These are phyloP conservation scores for Macadamia integrifolia DNA, from an alignment of 164 flowering plant genomes.

Conservation along the genomic window DNA sequence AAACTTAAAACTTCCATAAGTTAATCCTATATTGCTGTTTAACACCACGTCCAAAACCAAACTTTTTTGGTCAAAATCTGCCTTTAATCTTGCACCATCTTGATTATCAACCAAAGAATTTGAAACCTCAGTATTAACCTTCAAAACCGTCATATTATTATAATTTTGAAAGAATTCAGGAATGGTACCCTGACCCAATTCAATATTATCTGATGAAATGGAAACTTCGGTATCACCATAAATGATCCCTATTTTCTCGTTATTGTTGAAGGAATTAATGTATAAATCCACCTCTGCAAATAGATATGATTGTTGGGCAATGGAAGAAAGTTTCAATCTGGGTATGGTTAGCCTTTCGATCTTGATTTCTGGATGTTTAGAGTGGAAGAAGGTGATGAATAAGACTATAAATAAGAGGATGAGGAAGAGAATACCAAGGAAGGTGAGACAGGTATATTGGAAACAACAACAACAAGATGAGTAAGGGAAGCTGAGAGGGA, in stretches of 20 bases:
- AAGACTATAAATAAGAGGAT: not conserved
- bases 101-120: not conserved
- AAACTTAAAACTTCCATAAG: not conserved
- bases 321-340: not conserved
- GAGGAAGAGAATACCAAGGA: not conserved
- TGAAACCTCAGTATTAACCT: not conserved
- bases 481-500: too few relatives aligned
- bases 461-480: conserved; percentile 1
- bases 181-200: not conserved
- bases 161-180: not conserved
- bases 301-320: not conserved
- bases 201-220: not conserved
- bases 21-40: not conserved
- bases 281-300: not conserved
- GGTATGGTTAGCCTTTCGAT: not conserved
- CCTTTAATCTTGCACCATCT: not conserved
- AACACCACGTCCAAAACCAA: conserved; percentile 6
- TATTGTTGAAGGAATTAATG: not conserved
- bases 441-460: conserved; percentile 2
- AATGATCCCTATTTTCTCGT: not conserved
- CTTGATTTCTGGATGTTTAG: not conserved
- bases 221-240: not conserved
- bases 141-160: not conserved
- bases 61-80: not conserved
- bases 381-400: not conserved